Evolutionary conservation across 2,329 filamentous ascomycete genomes (phyloP), one percentile per base, ranked within the genome.

Genomic region (Nemania diffusa): DNA sequence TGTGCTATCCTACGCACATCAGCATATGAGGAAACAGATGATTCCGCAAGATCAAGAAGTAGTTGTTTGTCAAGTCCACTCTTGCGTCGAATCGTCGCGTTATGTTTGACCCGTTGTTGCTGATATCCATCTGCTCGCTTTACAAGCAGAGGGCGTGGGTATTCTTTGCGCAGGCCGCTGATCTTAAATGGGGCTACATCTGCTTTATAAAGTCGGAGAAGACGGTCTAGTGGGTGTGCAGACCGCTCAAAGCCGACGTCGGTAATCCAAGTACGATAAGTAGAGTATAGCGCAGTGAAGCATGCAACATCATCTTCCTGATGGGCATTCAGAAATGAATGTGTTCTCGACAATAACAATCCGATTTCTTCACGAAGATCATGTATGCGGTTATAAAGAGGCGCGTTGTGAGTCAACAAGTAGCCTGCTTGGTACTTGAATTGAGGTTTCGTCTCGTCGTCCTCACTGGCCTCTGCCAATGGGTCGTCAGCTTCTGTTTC

Each of bases 191-290:
- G 92, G 26, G 93, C 89, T 67, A 94, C 91, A 74, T 99, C 96
- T 5, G 93, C 91, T 73, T 91, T 90, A 77, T 97, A 91, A 0
- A 99, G 86, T 60, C 94, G 88, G 4, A 92, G 88, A 15, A 98
- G 90, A 22, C 96, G 87, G 78, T 99, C 96, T 9, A 98, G 84
- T 1, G 97, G 92, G 78, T 97, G 96, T 0, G 96, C 95, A 20
- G 95, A 97, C 67, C 95, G 88, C 80, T 99, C 96, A 67, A 97
- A 97, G 20, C 97, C 96, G 46, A 99, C 94, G 75, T 99, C 96
- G 1, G 97, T 94, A 74, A 99, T 98, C 94, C 94, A 99, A 8
- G 93, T 96, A 50, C 93, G 87, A 78, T 97, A 99, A 1, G 95
- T 93, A 24, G 92, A 92, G 79, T 97, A 99, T 1, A 99, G 81